These are phyloP conservation scores for Penicillium sp. DNA, from an alignment of 2,329 filamentous ascomycete genomes.

Conservation along the genomic window DNA sequence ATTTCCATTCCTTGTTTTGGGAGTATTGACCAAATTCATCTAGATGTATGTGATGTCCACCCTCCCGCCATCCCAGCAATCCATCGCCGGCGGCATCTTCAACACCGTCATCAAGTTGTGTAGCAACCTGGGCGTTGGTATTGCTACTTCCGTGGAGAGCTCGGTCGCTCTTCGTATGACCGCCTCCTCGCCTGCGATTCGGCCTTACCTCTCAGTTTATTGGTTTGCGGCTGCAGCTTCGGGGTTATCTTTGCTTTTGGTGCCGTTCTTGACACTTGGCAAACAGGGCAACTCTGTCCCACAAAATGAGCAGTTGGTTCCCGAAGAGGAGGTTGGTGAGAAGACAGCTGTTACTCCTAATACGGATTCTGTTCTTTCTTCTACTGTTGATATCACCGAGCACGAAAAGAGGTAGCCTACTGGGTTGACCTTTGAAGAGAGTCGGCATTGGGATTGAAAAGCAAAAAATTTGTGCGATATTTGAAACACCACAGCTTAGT, in stretches of 20 bases:
- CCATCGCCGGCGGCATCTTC: constrained; percentile 66
- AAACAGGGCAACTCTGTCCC: constrained; percentile 26
- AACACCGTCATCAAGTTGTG: constrained; percentile 65
- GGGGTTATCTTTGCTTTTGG: constrained; percentile 28
- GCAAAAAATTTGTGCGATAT: background rate
- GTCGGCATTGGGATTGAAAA: background rate
- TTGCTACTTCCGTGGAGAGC: constrained; percentile 51
- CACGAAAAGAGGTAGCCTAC: background rate
- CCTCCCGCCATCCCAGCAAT: constrained; percentile 62
- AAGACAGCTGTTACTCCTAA: background rate
- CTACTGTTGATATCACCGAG: background rate
- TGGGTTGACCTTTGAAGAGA: background rate
- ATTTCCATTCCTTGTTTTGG: background rate
- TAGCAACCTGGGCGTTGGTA: constrained; percentile 60
- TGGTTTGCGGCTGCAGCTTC: constrained; percentile 32
- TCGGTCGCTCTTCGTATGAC: constrained; percentile 22
- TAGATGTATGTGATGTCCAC: constrained; percentile 70
- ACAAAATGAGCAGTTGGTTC: background rate
- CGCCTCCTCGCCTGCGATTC: constrained; percentile 19
- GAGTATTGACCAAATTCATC: constrained; percentile 5
- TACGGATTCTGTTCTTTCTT: background rate
- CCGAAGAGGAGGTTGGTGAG: background rate
- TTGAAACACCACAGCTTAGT: background rate
- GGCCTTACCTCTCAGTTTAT: constrained; percentile 31
- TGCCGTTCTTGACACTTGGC: constrained; percentile 32